phyloP scores from a whole-genome alignment of 176 grass and related monocot genomes.

The Miscanthus lutarioriparius region DNA sequence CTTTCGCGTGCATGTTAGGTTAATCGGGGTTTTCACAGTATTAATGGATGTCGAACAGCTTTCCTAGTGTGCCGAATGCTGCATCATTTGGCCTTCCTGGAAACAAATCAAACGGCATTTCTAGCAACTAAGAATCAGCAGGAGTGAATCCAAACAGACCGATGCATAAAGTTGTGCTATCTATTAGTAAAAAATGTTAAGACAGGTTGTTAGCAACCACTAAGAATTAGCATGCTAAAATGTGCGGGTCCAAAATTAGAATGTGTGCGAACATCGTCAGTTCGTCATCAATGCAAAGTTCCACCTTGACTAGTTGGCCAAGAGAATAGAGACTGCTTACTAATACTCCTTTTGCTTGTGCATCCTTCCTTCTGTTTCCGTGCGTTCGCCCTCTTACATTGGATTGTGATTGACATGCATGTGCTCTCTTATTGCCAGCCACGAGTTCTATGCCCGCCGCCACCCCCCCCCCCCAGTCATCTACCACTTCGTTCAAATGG shows the following conservation, averaged over 20 bases:
- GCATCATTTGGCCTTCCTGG: background rate
- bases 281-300: background rate
- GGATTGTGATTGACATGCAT: constrained; percentile 30
- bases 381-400: background rate
- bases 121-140: background rate
- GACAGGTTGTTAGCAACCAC: background rate
- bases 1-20: background rate
- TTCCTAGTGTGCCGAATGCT: background rate
- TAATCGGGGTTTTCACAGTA: background rate
- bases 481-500: background rate
- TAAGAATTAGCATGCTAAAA: no score
- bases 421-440: background rate
- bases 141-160: background rate
- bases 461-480: background rate
- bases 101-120: background rate
- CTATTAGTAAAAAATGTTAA: background rate
- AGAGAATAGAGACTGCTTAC: background rate
- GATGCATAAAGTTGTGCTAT: background rate
- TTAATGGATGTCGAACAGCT: background rate
- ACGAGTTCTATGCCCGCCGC: background rate
- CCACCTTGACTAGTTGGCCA: constrained; percentile 20
- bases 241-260: background rate
- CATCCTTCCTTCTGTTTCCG: constrained; percentile 24
- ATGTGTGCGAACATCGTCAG: background rate
- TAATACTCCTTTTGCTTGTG: constrained; percentile 1